These are phyloP conservation scores for Aspergillus sp. DNA, from an alignment of 2,329 filamentous ascomycete species.

Conservation along the genomic window DNA sequence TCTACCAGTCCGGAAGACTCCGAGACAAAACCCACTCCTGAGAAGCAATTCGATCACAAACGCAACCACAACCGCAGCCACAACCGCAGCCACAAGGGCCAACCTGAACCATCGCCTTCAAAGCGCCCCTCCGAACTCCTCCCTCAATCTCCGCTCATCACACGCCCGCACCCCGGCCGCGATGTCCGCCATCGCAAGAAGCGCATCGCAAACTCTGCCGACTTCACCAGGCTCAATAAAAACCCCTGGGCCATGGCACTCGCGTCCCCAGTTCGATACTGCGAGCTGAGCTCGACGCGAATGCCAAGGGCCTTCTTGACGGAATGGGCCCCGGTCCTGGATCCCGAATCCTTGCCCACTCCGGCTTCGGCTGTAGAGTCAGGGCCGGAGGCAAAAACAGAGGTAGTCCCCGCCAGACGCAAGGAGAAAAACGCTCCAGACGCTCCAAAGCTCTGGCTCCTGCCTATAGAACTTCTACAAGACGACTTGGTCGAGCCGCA, in stretches of 20 bases:
- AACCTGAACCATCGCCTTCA: neutral
- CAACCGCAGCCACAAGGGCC: neutral
- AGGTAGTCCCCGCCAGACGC: neutral
- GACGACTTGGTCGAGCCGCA: slow-evolving; percentile 30
- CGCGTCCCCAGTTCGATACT: slow-evolving; percentile 42
- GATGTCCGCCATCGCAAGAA: slow-evolving; percentile 34
- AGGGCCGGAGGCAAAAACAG: neutral
- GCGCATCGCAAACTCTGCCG: slow-evolving; percentile 27
- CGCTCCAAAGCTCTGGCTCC: slow-evolving; percentile 32
- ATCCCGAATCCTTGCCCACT: slow-evolving; percentile 21
- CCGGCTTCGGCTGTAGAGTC: neutral
- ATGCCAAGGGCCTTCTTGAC: slow-evolving; percentile 40
- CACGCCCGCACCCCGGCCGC: slow-evolving; percentile 24
- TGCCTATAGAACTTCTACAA: slow-evolving; percentile 39
- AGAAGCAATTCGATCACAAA: neutral
- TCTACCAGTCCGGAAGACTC: neutral
- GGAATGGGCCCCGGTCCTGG: slow-evolving; percentile 42
- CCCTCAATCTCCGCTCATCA: slow-evolving; percentile 42
- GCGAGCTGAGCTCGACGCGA: slow-evolving; percentile 36
- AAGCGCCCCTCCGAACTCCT: slow-evolving; percentile 37
- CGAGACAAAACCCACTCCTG: slow-evolving; percentile 11
- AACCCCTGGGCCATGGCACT: slow-evolving; percentile 49
- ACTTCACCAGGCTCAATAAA: slow-evolving; percentile 34
- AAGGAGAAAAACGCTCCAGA: slow-evolving; percentile 10
- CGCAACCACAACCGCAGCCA: neutral